Percentiles rank a stretch among this genome's conserved stretches.
Evolutionary conservation across 371 early-diverging fungal genomes (phyloP).

Genomic region (Umbelopsis sp.): DNA sequence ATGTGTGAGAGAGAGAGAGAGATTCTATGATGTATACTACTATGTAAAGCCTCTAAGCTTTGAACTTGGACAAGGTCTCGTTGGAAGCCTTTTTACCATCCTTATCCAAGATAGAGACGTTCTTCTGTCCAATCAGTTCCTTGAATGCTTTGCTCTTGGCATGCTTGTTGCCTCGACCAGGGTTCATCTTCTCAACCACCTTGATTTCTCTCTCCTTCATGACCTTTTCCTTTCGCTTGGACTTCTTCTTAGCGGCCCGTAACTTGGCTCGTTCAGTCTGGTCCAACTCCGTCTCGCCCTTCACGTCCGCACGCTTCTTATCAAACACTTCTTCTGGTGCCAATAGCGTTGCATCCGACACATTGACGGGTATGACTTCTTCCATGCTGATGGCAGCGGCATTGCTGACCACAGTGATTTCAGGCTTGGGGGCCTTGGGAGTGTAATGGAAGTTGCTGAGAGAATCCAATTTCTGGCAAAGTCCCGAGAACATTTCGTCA

Average conservation of each 20-base stretch:
- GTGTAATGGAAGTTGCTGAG: conserved; percentile 92
- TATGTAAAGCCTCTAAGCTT: background rate
- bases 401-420: conserved; percentile 78
- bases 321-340: conserved; percentile 93
- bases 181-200: conserved; percentile 58
- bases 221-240: conserved; percentile 59
- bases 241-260: conserved; percentile 69
- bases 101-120: conserved; percentile 63
- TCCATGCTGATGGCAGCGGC: conserved; percentile 94
- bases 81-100: conserved; percentile 52
- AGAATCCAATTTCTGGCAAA: conserved; percentile 87
- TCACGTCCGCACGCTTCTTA: conserved; percentile 64
- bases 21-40: conserved; percentile 9
- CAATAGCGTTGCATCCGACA: conserved; percentile 79
- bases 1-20: background rate
- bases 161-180: conserved; percentile 55
- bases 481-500: conserved; percentile 66
- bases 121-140: conserved; percentile 68
- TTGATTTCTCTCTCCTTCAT: conserved; percentile 60
- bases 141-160: conserved; percentile 72
- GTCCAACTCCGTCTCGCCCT: conserved; percentile 75
- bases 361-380: conserved; percentile 90
- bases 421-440: conserved; percentile 77
- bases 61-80: conserved; percentile 2
- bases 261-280: conserved; percentile 72